Conservation (phyloP, 2,329 filamentous ascomycete genomes). For the Trichoderma citrinoviride region DNA sequence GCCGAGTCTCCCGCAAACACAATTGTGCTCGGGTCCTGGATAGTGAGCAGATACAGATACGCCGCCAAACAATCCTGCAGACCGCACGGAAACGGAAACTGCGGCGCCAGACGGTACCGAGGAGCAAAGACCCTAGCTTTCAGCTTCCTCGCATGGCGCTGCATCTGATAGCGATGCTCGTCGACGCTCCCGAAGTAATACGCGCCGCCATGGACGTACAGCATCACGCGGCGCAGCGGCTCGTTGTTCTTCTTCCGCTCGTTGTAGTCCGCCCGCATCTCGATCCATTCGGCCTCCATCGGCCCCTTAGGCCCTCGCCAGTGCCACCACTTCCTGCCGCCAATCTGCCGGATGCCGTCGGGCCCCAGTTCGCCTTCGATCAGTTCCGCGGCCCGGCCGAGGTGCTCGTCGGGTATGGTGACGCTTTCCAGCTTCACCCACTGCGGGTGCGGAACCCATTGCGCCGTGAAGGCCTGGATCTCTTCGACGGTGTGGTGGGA, state of each 20-base stretch:
- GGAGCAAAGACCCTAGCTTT: conserved; percentile 87
- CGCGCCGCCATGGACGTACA: conserved; percentile 91
- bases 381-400: conserved; percentile 63
- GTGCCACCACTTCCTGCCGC: conserved; percentile 85
- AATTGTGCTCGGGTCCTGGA: conserved; percentile 77
- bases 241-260: conserved; percentile 63
- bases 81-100: conserved; percentile 94
- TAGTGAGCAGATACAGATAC: conserved; percentile 76
- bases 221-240: conserved; percentile 71
- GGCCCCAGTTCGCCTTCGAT: conserved; percentile 73
- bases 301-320: conserved; percentile 69
- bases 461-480: conserved; percentile 82
- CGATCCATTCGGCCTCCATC: conserved; percentile 88
- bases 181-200: conserved; percentile 96
- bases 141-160: conserved; percentile 90
- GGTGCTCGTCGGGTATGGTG: conserved; percentile 60
- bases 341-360: conserved; percentile 70
- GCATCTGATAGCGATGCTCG: conserved; percentile 97
- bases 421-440: conserved; percentile 80
- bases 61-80: conserved; percentile 85
- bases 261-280: conserved; percentile 76
- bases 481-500: conserved; percentile 92
- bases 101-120: conserved; percentile 81
- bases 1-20: conserved; percentile 90
- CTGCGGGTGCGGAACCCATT: conserved; percentile 85